phyloP scores from a whole-genome alignment of 2,329 filamentous ascomycete genomes.

The Geosmithia putterillii region DNA sequence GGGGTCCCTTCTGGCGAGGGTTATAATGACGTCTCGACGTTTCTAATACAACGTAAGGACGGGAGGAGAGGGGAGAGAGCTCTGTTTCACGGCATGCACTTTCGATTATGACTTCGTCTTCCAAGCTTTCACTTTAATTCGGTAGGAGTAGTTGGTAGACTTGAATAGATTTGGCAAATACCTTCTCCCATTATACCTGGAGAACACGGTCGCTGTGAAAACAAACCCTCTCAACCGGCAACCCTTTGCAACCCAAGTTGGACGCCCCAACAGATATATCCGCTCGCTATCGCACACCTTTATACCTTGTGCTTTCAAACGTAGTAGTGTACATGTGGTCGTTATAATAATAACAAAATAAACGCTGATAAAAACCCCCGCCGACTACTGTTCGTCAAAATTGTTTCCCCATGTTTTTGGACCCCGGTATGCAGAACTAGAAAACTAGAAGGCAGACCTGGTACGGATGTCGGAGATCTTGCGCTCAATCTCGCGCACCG shows the following conservation, averaged over 20 bases:
- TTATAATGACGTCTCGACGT: neutral
- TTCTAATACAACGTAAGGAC: neutral
- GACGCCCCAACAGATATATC: neutral
- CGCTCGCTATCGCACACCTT: neutral
- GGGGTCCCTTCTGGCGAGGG: constrained; percentile 1
- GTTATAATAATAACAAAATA: neutral
- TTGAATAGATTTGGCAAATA: no score
- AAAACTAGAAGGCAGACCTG: constrained; percentile 46
- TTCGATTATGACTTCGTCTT: no score
- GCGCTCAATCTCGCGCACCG: constrained; percentile 84
- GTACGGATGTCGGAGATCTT: constrained; percentile 69
- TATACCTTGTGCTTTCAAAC: neutral
- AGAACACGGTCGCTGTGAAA: neutral
- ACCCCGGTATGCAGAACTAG: no score
- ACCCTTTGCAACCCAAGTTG: neutral
- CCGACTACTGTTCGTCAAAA: no score
- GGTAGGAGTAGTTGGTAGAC: no score
- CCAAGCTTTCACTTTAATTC: no score
- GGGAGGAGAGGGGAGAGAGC: no score
- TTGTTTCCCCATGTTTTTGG: no score
- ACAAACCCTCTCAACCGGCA: neutral
- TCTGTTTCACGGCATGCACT: no score
- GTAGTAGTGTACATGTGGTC: neutral
- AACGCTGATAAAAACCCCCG: neutral
- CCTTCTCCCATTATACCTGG: neutral